Conservation (phyloP, 805 yeast species). For the Kodamaea jinghongensis region DNA sequence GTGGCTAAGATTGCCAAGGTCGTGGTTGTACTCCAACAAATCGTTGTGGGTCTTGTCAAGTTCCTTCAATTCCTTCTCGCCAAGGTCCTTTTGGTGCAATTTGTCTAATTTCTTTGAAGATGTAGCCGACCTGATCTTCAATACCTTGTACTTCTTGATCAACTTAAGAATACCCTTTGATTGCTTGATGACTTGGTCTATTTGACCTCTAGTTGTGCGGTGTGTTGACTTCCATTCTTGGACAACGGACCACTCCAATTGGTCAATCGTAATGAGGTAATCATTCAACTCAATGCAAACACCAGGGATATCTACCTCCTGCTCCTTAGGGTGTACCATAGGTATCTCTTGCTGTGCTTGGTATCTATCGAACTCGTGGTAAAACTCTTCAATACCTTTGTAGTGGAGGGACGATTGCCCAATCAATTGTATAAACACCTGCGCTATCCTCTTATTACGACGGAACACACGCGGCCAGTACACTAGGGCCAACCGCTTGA, state of each 20-base stretch:
- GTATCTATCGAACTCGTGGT: slow-evolving; percentile 28
- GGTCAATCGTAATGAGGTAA: slow-evolving; percentile 22
- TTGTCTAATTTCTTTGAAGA: slow-evolving; percentile 34
- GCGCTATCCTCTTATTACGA: slow-evolving; percentile 27
- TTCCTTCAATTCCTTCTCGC: slow-evolving; percentile 8
- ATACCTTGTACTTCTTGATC: slow-evolving; percentile 38
- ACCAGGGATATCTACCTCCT: slow-evolving; percentile 21
- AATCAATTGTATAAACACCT: slow-evolving; percentile 27
- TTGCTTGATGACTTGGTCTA: slow-evolving; percentile 38
- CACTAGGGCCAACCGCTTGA: slow-evolving; percentile 19
- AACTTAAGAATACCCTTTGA: slow-evolving; percentile 37
- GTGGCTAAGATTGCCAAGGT: slow-evolving; percentile 6
- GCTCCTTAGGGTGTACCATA: slow-evolving; percentile 38
- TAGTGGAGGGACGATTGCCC: slow-evolving; percentile 38
- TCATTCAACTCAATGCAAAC: slow-evolving; percentile 26
- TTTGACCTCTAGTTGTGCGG: slow-evolving; percentile 29
- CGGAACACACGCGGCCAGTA: slow-evolving; percentile 34
- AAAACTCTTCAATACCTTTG: slow-evolving; percentile 30
- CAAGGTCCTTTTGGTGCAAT: slow-evolving; percentile 23
- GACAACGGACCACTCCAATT: slow-evolving; percentile 11
- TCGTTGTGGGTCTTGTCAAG: slow-evolving; percentile 6
- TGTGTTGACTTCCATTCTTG: slow-evolving; percentile 24
- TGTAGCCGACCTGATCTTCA: slow-evolving; percentile 5
- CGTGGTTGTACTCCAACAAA: slow-evolving; percentile 5
- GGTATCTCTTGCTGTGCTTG: slow-evolving; percentile 28